These are phyloP conservation scores for Arthrinium puccinioides DNA, from an alignment of 2,329 filamentous ascomycete species.

Conservation along the genomic window DNA sequence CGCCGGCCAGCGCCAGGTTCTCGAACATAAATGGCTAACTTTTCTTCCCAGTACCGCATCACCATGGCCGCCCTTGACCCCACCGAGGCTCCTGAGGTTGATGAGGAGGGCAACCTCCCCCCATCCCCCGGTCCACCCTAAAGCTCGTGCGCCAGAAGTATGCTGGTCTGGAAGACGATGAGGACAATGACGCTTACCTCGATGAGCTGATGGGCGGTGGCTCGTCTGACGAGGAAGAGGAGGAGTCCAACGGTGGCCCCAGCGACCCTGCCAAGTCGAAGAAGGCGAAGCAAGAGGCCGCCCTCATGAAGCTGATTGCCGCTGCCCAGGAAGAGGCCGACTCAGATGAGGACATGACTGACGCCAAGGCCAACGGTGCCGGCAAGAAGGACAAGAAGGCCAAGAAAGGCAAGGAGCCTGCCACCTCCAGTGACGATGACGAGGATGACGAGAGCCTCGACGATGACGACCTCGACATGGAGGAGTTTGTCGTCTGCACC, in stretches of 20 bases:
- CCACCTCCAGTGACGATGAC: conserved; percentile 33
- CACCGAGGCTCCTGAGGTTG: conserved; percentile 62
- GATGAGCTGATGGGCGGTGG: conserved; percentile 42
- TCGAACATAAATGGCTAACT: background rate
- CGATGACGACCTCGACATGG: conserved; percentile 59
- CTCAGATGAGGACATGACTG: conserved; percentile 61
- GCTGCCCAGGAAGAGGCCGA: conserved; percentile 54
- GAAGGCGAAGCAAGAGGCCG: conserved; percentile 74
- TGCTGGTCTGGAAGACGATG: conserved; percentile 46
- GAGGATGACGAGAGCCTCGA: conserved; percentile 55
- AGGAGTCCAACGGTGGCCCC: conserved; percentile 78
- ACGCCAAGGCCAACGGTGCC: conserved; percentile 51
- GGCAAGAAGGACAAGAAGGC: conserved; percentile 44
- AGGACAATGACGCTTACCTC: conserved; percentile 61
- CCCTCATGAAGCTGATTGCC: conserved; percentile 70
- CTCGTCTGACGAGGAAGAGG: conserved; percentile 43
- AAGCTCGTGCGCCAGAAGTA: conserved; percentile 77
- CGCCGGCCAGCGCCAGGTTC: no score
- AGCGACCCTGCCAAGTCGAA: conserved; percentile 87
- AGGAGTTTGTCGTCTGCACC: conserved; percentile 93
- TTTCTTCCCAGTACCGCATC: conserved; percentile 68
- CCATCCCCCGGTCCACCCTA: conserved; percentile 71
- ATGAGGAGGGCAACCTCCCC: conserved; percentile 54
- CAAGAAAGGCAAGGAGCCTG: conserved; percentile 66
- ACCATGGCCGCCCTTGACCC: conserved; percentile 99